These are phyloP conservation scores for Trichoderma simmonsii DNA, from an alignment of 2,329 filamentous ascomycete genomes.

Conservation along the genomic window DNA sequence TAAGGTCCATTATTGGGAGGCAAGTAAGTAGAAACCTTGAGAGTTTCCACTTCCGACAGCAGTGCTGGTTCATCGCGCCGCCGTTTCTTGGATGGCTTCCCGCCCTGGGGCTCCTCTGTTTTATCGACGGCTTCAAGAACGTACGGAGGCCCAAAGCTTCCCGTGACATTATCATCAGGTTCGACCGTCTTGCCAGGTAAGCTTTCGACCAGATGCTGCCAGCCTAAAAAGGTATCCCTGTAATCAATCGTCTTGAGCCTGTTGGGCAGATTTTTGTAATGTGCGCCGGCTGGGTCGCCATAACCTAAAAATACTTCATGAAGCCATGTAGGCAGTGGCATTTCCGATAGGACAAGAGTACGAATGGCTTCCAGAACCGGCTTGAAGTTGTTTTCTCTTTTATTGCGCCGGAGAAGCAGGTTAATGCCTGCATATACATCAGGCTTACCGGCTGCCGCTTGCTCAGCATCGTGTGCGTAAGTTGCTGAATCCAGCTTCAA, in stretches of 20 bases:
- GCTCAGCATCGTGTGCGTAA: slow-evolving; percentile 74
- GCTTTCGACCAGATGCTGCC: slow-evolving; percentile 89
- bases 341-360: slow-evolving; percentile 77
- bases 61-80: slow-evolving; percentile 72
- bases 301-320: slow-evolving; percentile 98
- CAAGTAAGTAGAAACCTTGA: slow-evolving; percentile 87
- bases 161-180: slow-evolving; percentile 65
- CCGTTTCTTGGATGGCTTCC: slow-evolving; percentile 78
- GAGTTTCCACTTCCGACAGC: slow-evolving; percentile 59
- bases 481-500: slow-evolving; percentile 76
- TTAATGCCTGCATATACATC: slow-evolving; percentile 86
- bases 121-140: slow-evolving; percentile 67
- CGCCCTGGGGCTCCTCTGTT: slow-evolving; percentile 46
- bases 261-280: slow-evolving; percentile 78
- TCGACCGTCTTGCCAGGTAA: slow-evolving; percentile 85
- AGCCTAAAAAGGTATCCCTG: slow-evolving; percentile 90
- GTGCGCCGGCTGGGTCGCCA: slow-evolving; percentile 84
- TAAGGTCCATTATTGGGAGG: slow-evolving; percentile 88
- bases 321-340: slow-evolving; percentile 84
- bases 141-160: slow-evolving; percentile 83
- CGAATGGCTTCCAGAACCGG: slow-evolving; percentile 89
- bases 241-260: slow-evolving; percentile 79
- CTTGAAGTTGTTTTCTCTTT: slow-evolving; percentile 96
- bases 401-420: slow-evolving; percentile 75
- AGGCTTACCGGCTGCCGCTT: slow-evolving; percentile 60